Conservation (phyloP, 2,329 filamentous ascomycete genomes). For the Trichoderma cornu-damae region DNA sequence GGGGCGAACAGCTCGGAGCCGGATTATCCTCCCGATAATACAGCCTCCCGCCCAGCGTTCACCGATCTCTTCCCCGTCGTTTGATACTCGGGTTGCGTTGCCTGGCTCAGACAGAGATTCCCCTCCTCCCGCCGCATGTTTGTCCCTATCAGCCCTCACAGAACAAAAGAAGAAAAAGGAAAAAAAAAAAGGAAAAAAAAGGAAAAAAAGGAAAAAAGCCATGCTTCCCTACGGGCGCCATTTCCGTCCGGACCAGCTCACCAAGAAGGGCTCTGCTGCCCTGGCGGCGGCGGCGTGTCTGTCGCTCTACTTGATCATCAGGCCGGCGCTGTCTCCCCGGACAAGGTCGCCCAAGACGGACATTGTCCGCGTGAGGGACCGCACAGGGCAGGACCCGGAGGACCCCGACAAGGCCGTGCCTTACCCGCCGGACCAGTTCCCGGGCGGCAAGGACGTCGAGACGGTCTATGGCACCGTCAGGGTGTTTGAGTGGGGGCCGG, state of each 20-base stretch:
- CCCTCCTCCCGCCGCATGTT: background rate
- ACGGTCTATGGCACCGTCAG: slow-evolving; percentile 66
- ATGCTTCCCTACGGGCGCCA: slow-evolving; percentile 16
- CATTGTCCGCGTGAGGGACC: slow-evolving; percentile 5
- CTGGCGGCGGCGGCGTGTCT: slow-evolving; percentile 29
- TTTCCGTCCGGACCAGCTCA: slow-evolving; percentile 8
- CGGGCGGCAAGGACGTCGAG: slow-evolving; percentile 61
- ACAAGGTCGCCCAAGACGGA: slow-evolving; percentile 7
- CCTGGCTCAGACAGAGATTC: background rate
- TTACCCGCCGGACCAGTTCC: slow-evolving; percentile 66
- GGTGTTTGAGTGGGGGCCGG: slow-evolving; percentile 77
- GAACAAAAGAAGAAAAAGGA: background rate
- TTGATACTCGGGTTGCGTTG: background rate
- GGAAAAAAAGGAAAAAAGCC: background rate
- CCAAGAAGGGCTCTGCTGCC: slow-evolving; percentile 16
- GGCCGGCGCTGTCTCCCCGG: slow-evolving; percentile 23
- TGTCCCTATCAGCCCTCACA: background rate
- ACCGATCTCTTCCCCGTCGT: background rate
- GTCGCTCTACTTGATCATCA: slow-evolving; percentile 34
- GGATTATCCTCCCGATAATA: background rate
- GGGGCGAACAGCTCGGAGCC: slow-evolving; percentile 5
- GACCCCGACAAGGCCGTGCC: slow-evolving; percentile 33
- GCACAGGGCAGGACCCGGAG: background rate
- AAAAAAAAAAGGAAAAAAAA: background rate
- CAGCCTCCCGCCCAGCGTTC: background rate